Conservation (phyloP, 192 early-diverging fungal species). For the Backusella tarrabulga region DNA sequence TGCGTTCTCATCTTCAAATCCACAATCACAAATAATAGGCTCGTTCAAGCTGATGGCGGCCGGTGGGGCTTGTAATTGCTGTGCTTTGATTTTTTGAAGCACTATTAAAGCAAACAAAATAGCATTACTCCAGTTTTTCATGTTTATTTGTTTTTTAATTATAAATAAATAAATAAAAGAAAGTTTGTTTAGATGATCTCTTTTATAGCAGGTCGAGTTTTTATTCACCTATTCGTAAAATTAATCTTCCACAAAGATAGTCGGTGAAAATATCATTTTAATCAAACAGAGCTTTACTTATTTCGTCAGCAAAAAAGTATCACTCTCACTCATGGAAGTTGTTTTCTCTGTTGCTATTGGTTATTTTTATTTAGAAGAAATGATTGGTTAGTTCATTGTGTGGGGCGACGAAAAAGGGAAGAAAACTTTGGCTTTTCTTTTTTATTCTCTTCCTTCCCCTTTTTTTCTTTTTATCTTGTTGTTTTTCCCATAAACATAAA, state of each 20-base stretch:
- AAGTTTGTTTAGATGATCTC: neutral
- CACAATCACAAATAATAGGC: slow-evolving; percentile 31
- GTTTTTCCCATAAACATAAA: neutral
- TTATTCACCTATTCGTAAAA: slow-evolving; percentile 7
- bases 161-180: neutral
- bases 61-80: neutral
- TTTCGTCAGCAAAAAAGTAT: neutral
- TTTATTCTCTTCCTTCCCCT: neutral
- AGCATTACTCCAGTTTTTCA: neutral
- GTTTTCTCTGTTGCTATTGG: neutral
- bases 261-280: neutral
- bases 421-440: neutral
- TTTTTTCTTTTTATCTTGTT: neutral
- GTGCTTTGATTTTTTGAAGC: slow-evolving; percentile 1
- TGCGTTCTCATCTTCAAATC: slow-evolving; percentile 26
- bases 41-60: neutral
- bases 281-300: neutral
- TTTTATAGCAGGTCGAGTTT: neutral
- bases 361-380: neutral
- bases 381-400: neutral
- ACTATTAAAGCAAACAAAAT: neutral
- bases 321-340: neutral
- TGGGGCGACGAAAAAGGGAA: neutral
- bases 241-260: neutral
- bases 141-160: neutral